Evolutionary conservation across 2,329 filamentous ascomycete genomes (phyloP), one percentile per base, ranked within the genome.

Genomic region (Alternaria postmessia): DNA sequence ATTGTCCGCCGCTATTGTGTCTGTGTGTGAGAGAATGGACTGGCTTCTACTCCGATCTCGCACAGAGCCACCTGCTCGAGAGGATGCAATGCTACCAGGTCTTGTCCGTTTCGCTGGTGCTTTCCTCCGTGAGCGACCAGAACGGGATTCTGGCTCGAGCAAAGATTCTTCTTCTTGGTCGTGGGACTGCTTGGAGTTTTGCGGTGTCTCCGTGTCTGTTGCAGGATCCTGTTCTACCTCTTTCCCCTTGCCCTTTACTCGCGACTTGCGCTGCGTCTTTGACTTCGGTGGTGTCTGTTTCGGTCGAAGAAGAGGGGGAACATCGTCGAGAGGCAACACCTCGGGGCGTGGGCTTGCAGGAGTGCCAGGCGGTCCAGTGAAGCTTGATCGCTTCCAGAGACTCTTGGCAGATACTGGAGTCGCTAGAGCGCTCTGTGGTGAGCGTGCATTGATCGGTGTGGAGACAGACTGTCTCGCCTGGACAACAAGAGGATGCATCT

Each of bases 21-120:
- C 81, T 5, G 78, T 77, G 44, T 81, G 79, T 2, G 82, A 84
- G 14, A 80, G 70, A 44, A 84, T 76, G 12, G 83, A 85, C 36
- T 81, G 81, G 64, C 83, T 84, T 51, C 83, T 75, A 48, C 82
- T 84, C 12, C 81, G 77, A 47, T 77, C 79, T 59, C 79, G 78
- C 26, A 75, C 66, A 16, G 81, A 82, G 5, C 80, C 79, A 41
- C 79, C 81, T 26, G 82, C 76, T 52, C 79, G 78, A 14, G 82
- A 84, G 14, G 83, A 84, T 24, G 81, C 77, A 43, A 80, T 78
- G 59, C 82, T 84, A 39, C 76, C 78, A 26, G 73, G 74, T 59
- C 78, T 67, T 34, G 62, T 64, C 56, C 74, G 65, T 59, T 69
- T 74, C 14, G 66, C 61, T 18, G 72, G 61, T 28, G 66, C 71